phyloP scores from a whole-genome alignment of 768 basidiomycete genomes.

The Ramaria rubella region DNA sequence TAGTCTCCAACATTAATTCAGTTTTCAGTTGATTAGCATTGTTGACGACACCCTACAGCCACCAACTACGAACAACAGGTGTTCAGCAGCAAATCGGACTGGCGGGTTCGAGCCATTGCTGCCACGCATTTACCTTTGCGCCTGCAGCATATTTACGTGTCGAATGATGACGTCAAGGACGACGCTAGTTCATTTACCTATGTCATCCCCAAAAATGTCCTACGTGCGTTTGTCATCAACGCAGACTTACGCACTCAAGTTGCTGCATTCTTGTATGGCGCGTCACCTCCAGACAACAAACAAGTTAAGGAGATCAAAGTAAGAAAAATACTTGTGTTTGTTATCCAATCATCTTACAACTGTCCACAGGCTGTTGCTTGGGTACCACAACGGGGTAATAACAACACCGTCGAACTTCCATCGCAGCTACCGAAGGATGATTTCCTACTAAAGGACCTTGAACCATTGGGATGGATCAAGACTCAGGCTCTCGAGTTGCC shows the following conservation, averaged over 20 bases:
- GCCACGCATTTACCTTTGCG: constrained; percentile 94
- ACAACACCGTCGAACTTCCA: constrained; percentile 90
- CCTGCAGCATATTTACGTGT: constrained; percentile 97
- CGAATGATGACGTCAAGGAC: constrained; percentile 98
- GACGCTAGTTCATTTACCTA: constrained; percentile 93
- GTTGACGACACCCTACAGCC: constrained; percentile 44
- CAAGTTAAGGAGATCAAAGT: constrained; percentile 98
- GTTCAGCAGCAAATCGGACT: constrained; percentile 99
- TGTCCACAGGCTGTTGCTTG: constrained; percentile 69
- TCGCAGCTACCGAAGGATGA: constrained; percentile 88
- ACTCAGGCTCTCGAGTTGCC: constrained; percentile 91
- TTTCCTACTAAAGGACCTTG: constrained; percentile 89
- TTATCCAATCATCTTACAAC: constrained; percentile 5
- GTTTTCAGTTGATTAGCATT: constrained; percentile 5
- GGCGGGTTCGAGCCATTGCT: constrained; percentile 97
- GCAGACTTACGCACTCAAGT: constrained; percentile 95
- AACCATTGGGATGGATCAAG: constrained; percentile 94
- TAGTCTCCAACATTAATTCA: constrained; percentile 21
- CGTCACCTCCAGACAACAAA: constrained; percentile 90
- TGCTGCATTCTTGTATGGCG: constrained; percentile 89
- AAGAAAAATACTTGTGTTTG: constrained; percentile 9
- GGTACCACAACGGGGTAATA: constrained; percentile 96
- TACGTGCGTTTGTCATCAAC: constrained; percentile 88
- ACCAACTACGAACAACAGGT: constrained; percentile 97
- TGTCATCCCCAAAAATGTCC: constrained; percentile 93